Base-by-base conservation (phyloP, 164 flowering plant species). In the Magnolia sinica region DNA sequence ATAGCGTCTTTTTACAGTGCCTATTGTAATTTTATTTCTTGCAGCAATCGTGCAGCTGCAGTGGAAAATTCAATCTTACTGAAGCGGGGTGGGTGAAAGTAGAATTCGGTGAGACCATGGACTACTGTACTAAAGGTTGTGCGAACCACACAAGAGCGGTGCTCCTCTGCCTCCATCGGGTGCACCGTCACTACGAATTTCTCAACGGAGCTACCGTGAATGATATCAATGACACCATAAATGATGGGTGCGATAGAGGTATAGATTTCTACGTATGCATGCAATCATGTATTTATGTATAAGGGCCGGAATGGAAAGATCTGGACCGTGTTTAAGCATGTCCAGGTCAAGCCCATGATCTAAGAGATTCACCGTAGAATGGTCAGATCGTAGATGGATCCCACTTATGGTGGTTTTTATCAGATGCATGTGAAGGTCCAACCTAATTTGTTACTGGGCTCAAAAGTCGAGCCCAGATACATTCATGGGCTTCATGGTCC, bases 31-130 rank as follows among this genome's bases (percentile, higher is more conserved):
- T 37, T 37, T 37, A 37, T 37, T 37, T 37, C 45, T 3, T 24
- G 37, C 59, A 79, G 78, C 29, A 68, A 27, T 27, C 79, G 9
- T 2, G 3, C 1, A 16, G 49, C 22, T 80, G 82, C 70, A 10
- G 18, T 3, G 74, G 58, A 3, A 73, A 76, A 18, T 72, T 29
- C 70, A 18, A 13, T 13, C 37, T 80, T 37, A 76, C 69, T 0
- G 79, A 69, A 68, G 5, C 14, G 14, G 82, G 82, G 11, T 67
- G 73, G 72, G 37, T 72, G 68, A 61, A 76, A 18, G 49, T 76
- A 27, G 14, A 65, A 14, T 1, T 1, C 31, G 10, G 2, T 13
- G 76, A 80, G 20, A 73, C 70, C 14, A 64, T 8, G 7, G 66
- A 24, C 4, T 80, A 68, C 66, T 76, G 82, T 65, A 73, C n/a